Conservation (phyloP, 805 yeast species). For the Starmerella bombi region DNA sequence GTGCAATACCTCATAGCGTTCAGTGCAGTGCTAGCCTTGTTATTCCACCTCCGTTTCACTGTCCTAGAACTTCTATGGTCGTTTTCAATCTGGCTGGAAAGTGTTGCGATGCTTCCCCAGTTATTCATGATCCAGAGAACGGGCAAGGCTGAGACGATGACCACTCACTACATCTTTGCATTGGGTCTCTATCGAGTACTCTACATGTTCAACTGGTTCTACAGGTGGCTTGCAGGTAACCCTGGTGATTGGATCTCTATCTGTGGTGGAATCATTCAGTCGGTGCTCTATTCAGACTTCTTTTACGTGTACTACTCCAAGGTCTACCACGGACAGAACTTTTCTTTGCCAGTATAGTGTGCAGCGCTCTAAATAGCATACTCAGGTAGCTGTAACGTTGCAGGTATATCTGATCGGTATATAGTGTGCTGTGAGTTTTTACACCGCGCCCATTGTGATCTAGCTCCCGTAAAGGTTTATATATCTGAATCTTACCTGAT, state of each 20-base stretch:
- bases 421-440: too few relatives aligned
- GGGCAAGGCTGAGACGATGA: constrained; percentile 76
- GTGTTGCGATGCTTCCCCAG: constrained; percentile 87
- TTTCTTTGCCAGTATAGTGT: constrained; percentile 47
- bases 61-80: constrained; percentile 58
- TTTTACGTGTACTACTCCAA: constrained; percentile 75
- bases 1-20: constrained; percentile 57
- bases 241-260: constrained; percentile 60
- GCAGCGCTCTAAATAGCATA: too few relatives aligned
- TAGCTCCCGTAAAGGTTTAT: too few relatives aligned
- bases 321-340: constrained; percentile 67
- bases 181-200: constrained; percentile 80
- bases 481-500: too few relatives aligned
- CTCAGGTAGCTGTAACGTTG: too few relatives aligned
- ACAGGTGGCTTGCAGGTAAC: constrained; percentile 44
- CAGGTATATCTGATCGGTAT: too few relatives aligned
- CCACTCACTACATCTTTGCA: constrained; percentile 87
- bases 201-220: constrained; percentile 90
- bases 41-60: constrained; percentile 56
- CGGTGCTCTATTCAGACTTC: constrained; percentile 83
- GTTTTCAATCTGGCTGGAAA: constrained; percentile 83
- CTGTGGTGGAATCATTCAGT: constrained; percentile 72
- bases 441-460: too few relatives aligned
- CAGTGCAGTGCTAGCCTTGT: constrained; percentile 40
- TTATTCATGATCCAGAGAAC: constrained; percentile 77